Evolutionary conservation across 768 basidiomycete species (phyloP).

Genomic region (Cystobasidium onofrii): DNA sequence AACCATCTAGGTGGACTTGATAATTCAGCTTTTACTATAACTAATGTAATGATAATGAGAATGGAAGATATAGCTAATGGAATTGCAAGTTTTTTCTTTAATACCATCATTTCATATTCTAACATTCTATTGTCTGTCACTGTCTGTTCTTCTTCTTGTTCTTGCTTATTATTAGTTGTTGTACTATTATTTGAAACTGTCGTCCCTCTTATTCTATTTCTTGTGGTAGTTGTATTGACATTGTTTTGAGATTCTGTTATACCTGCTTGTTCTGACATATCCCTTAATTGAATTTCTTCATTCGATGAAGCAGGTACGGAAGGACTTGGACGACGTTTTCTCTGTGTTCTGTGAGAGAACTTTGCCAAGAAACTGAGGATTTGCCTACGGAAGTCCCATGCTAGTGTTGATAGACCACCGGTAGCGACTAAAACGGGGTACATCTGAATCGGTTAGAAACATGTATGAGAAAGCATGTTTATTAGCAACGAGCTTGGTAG

Average conservation of each 20-base stretch:
- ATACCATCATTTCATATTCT: background rate
- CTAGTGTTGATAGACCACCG: constrained; percentile 48
- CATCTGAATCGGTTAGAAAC: background rate
- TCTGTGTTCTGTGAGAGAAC: background rate
- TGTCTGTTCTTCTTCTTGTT: no score
- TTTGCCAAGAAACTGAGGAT: background rate
- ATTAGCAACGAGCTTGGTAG: no score
- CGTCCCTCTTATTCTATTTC: no score
- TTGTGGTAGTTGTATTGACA: background rate
- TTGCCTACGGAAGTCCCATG: constrained; percentile 1
- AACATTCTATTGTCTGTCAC: background rate
- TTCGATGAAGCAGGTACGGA: background rate
- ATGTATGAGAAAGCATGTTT: background rate
- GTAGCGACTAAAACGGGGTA: constrained; percentile 50
- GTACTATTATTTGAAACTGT: no score
- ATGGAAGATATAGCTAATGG: background rate
- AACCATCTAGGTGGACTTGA: constrained; percentile 30
- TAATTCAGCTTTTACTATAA: constrained; percentile 5
- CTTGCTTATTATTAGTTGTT: no score
- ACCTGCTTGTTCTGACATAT: background rate
- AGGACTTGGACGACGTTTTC: background rate
- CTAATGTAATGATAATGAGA: background rate
- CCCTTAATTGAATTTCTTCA: background rate
- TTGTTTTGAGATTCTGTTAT: background rate
- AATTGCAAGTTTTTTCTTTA: constrained; percentile 4